Conservation (phyloP, 2,329 filamentous ascomycete genomes). For the Colletotrichum chlorophyti region DNA sequence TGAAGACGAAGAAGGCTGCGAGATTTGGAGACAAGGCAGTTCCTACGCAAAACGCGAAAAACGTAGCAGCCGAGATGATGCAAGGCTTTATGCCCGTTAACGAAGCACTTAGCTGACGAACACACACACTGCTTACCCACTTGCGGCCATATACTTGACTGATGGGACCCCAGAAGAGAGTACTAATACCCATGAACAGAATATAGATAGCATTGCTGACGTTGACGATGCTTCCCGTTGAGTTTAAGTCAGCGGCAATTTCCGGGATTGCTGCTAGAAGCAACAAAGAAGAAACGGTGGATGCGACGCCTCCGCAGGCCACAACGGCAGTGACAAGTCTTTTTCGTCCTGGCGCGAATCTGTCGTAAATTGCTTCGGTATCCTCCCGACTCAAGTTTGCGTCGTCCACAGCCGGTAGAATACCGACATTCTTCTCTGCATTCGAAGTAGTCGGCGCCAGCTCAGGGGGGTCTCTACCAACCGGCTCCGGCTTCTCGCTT, state of each 20-base stretch:
- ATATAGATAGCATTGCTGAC: constrained; percentile 75
- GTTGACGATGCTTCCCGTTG: constrained; percentile 72
- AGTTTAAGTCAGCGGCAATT: constrained; percentile 69
- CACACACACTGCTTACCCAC: constrained; percentile 40
- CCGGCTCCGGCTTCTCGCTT: neutral
- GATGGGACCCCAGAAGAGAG: constrained; percentile 71
- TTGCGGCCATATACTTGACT: constrained; percentile 63
- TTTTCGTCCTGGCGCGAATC: constrained; percentile 8
- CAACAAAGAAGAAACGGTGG: constrained; percentile 35
- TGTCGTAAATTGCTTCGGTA: constrained; percentile 17
- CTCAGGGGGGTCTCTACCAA: neutral
- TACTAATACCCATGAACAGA: constrained; percentile 72
- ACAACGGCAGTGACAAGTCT: constrained; percentile 18
- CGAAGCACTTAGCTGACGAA: neutral
- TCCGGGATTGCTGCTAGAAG: constrained; percentile 78
- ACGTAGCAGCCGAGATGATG: constrained; percentile 46
- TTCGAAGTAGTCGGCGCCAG: constrained; percentile 17
- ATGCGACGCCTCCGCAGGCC: constrained; percentile 18
- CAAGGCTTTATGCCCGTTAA: too few relatives aligned
- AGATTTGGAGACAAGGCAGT: constrained; percentile 73
- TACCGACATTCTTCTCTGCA: constrained; percentile 14
- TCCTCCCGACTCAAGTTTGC: constrained; percentile 17
- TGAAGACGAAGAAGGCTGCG: constrained; percentile 70
- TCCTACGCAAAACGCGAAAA: constrained; percentile 69
- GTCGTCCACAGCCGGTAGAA: constrained; percentile 2